These are phyloP conservation scores for Dothideomycetidae sp. DNA, from an alignment of 2,329 filamentous ascomycete species.

Conservation along the genomic window DNA sequence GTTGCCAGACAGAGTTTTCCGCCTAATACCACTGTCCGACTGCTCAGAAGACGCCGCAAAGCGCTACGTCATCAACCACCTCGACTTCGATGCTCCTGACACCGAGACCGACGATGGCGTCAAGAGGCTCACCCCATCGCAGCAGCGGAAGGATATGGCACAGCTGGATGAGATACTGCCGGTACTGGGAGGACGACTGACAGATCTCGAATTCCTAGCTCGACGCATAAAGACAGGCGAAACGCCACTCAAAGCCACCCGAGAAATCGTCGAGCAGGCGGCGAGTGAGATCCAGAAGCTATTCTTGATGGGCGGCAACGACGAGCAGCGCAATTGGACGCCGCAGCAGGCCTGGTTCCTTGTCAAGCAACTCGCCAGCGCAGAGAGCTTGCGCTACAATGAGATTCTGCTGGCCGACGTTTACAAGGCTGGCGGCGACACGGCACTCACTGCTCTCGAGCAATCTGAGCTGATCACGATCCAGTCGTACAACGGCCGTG, in stretches of 20 bases:
- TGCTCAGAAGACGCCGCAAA: constrained; percentile 73
- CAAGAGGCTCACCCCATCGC: constrained; percentile 31
- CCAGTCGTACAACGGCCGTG: constrained; percentile 57
- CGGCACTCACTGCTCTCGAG: constrained; percentile 63
- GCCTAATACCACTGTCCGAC: constrained; percentile 72
- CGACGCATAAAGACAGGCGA: constrained; percentile 79
- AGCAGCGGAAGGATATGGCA: constrained; percentile 41
- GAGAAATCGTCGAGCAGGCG: constrained; percentile 78
- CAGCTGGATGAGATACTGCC: constrained; percentile 73
- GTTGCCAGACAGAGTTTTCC: constrained; percentile 81
- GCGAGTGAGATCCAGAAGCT: constrained; percentile 87
- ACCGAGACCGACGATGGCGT: constrained; percentile 24
- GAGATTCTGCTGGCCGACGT: constrained; percentile 64
- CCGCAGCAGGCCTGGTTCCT: constrained; percentile 82
- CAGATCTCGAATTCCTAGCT: constrained; percentile 88
- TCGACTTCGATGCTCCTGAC: constrained; percentile 39
- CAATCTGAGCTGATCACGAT: constrained; percentile 78
- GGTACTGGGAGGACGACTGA: constrained; percentile 77
- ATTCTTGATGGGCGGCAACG: constrained; percentile 56
- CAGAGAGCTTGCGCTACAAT: constrained; percentile 64
- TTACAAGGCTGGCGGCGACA: constrained; percentile 59
- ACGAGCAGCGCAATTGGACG: constrained; percentile 53
- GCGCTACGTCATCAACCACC: constrained; percentile 72
- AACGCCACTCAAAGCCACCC: constrained; percentile 62
- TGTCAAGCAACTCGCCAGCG: constrained; percentile 60